Evolutionary conservation across 192 early-diverging fungal genomes (phyloP), one percentile per base, ranked within the genome.

Genomic region (Coemansia sp.): DNA sequence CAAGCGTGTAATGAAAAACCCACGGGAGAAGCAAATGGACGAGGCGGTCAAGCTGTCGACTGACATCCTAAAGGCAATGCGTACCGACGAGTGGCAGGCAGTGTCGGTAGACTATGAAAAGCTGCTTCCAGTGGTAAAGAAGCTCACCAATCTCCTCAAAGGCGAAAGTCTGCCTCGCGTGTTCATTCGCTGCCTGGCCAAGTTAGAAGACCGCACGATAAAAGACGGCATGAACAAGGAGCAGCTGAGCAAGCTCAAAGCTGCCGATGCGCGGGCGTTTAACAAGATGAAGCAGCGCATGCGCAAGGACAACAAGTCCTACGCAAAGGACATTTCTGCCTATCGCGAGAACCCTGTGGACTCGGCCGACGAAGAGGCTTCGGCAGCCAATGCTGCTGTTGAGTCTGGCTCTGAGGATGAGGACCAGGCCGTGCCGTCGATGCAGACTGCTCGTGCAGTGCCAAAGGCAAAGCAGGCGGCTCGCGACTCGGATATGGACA

Each of bases 231-330:
- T 86, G 60, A 84, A 86, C 62, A 93, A 93, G 84, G 82, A 87
- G 24, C 81, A 84, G 6, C 83, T 87, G 54, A 90, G 88, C 81
- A 97, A 93, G 83, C 92, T 93, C 85, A 96, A 89, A 67, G 82
- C 90, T 45, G 83, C 75, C 51, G 87, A 92, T 57, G 86, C 88
- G 41, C 90, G 91, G 66, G 90, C 93, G 22, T 77, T 95, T 69
- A 97, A 90, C 78, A 86, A 89, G 51, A 89, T 97, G 85, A 97
- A 95, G 86, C 90, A 94, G 74, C 94, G 92, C 69, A 57, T 96
- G 65, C 90, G 90, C 82, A 97, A 99, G 87, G 82, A 87, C 77
- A 86, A 84, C 83, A 94, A 94, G 82, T 58, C 73, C 48, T 88
- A 85, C 59, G 88, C 93, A 62, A 76, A 70, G 2, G 84, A 87